Evolutionary conservation across 805 yeast species (phyloP).

Genomic region (Jamesozyma lodderae): DNA sequence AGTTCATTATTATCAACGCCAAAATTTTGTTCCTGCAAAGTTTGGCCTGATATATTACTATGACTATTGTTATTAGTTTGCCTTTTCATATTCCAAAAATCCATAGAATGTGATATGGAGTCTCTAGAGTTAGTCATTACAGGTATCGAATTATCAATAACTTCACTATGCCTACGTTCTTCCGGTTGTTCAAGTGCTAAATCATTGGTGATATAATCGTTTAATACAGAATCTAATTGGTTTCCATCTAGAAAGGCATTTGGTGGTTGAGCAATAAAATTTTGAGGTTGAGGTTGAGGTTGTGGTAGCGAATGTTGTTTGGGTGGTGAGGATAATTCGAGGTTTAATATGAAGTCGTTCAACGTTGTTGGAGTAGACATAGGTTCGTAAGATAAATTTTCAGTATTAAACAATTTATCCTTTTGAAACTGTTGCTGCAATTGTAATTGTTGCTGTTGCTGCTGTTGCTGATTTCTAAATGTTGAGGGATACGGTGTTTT

Average conservation of each 20-base stretch:
- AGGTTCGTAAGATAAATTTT: conserved; percentile 1
- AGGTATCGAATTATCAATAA: conserved; percentile 6
- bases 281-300: too few relatives aligned
- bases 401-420: conserved; percentile 3
- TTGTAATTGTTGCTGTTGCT: too few relatives aligned
- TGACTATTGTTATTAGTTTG: background rate
- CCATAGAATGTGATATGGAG: conserved; percentile 25
- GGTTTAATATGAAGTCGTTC: conserved; percentile 2
- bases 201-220: conserved; percentile 3
- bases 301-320: background rate
- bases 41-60: background rate
- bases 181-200: background rate
- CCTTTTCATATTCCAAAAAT: conserved; percentile 19
- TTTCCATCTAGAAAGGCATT: background rate
- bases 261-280: too few relatives aligned
- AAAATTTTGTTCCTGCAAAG: background rate
- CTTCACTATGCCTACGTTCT: conserved; percentile 18
- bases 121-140: conserved; percentile 12
- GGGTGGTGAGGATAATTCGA: background rate
- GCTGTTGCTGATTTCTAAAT: too few relatives aligned
- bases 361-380: conserved; percentile 3
- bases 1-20: conserved; percentile 13
- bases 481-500: too few relatives aligned
- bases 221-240: conserved; percentile 5
- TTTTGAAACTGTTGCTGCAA: too few relatives aligned